Conservation (phyloP, 768 basidiomycete genomes). For the Dendrothele bispora region DNA sequence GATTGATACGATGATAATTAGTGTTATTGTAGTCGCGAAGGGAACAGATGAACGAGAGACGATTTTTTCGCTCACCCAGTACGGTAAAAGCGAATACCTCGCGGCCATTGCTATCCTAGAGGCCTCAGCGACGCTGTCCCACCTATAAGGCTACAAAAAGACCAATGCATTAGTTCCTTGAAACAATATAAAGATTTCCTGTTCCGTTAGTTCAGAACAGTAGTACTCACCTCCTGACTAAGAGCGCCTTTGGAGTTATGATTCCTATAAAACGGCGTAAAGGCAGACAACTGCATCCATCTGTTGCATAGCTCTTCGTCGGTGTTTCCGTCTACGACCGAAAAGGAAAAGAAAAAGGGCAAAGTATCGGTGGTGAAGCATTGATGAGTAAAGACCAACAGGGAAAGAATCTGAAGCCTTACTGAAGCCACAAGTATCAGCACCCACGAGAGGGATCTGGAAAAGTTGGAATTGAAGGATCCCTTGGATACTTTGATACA, state of each 20-base stretch:
- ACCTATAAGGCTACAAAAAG: conserved; percentile 75
- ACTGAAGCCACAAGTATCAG: conserved; percentile 74
- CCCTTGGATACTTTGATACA: conserved; percentile 71
- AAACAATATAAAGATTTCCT: too few species aligned
- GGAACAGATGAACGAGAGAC: too few species aligned
- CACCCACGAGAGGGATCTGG: conserved; percentile 83
- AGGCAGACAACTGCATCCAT: conserved; percentile 87
- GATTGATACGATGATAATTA: conserved; percentile 9
- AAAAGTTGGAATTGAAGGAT: conserved; percentile 82
- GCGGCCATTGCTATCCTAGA: conserved; percentile 69
- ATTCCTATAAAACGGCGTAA: conserved; percentile 81
- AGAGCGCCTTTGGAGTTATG: conserved; percentile 68
- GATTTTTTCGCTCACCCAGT: conserved; percentile 77
- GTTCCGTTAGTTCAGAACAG: too few species aligned
- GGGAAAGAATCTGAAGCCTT: too few species aligned
- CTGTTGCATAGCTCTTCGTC: conserved; percentile 81
- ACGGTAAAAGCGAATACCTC: conserved; percentile 72
- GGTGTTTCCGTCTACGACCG: conserved; percentile 50
- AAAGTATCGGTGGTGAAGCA: too few species aligned
- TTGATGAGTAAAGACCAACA: too few species aligned
- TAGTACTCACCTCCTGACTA: too few species aligned
- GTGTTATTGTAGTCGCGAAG: neutral
- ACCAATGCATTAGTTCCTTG: too few species aligned
- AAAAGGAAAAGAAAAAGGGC: neutral
- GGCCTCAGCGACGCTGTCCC: conserved; percentile 81